These are phyloP conservation scores for Aspergillus felis DNA, from an alignment of 2,329 filamentous ascomycete species.

Conservation along the genomic window DNA sequence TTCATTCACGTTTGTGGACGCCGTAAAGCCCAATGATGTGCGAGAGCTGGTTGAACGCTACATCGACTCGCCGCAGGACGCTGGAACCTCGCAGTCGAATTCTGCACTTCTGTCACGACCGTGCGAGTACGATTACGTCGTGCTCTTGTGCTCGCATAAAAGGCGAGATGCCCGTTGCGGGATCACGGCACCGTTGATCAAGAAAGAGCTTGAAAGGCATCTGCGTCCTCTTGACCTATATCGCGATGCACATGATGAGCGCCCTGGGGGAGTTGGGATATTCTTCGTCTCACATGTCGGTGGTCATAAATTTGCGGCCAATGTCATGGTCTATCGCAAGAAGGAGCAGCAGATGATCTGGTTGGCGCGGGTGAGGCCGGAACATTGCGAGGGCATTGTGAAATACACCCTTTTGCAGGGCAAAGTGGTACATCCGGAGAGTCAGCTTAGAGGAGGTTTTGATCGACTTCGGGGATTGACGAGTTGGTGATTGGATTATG, in stretches of 20 bases:
- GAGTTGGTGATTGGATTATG: constrained; percentile 47
- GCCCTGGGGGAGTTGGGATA: constrained; percentile 80
- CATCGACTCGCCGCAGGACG: constrained; percentile 55
- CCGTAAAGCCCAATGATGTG: constrained; percentile 64
- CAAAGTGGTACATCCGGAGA: constrained; percentile 81
- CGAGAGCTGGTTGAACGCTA: constrained; percentile 63
- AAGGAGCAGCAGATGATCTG: constrained; percentile 59
- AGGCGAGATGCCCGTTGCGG: constrained; percentile 89
- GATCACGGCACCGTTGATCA: constrained; percentile 77
- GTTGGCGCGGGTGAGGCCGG: constrained; percentile 78
- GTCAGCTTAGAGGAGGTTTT: constrained; percentile 79
- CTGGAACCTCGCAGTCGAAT: constrained; percentile 52
- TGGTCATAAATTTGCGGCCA: constrained; percentile 90
- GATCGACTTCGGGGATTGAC: constrained; percentile 69
- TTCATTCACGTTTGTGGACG: constrained; percentile 73
- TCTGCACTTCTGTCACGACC: constrained; percentile 47
- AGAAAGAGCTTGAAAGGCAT: constrained; percentile 77
- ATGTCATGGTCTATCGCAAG: constrained; percentile 78
- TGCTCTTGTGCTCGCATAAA: constrained; percentile 84
- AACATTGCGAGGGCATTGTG: constrained; percentile 85
- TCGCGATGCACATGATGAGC: constrained; percentile 75
- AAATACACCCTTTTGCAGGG: constrained; percentile 81
- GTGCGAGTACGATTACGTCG: constrained; percentile 74
- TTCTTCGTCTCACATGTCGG: constrained; percentile 92
- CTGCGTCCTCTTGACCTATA: constrained; percentile 73